phyloP scores from a whole-genome alignment of 441 rosid species.

The Brassica hybrid region DNA sequence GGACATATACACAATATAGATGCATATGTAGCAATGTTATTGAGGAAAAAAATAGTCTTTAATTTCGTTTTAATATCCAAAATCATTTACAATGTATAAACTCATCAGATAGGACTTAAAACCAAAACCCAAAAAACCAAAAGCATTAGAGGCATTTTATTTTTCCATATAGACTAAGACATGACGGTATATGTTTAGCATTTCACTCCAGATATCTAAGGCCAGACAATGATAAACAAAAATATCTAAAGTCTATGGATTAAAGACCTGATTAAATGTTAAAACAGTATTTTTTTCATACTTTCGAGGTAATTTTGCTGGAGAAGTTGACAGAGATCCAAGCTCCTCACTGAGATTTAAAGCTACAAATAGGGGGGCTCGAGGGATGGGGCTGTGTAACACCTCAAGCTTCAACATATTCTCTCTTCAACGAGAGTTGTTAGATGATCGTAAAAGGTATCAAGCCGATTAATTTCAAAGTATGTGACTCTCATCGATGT shows the following conservation, averaged over 20 bases:
- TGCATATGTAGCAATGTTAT: constrained; percentile 27
- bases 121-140: not conserved
- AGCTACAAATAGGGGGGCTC: not conserved
- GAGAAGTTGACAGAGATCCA: not conserved
- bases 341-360: not conserved
- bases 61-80: not conserved
- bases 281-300: not conserved
- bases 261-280: too few relatives aligned
- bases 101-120: not conserved
- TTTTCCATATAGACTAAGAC: too few relatives aligned
- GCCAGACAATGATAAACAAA: too few relatives aligned
- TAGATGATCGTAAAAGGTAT: not conserved
- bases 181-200: too few relatives aligned
- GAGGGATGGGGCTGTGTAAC: not conserved
- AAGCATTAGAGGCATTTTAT: too few relatives aligned
- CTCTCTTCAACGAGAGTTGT: not conserved
- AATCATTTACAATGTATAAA: not conserved
- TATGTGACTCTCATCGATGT: too few relatives aligned
- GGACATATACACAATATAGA: constrained; percentile 18
- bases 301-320: not conserved
- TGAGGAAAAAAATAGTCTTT: not conserved
- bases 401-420: not conserved
- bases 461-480: too few relatives aligned
- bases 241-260: too few relatives aligned
- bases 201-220: too few relatives aligned